A percentile compares a stretch with the other conserved stretches of the same genome.
phyloP scores from a whole-genome alignment of 1,139 yeast species.

The Hanseniaspora sp. region DNA sequence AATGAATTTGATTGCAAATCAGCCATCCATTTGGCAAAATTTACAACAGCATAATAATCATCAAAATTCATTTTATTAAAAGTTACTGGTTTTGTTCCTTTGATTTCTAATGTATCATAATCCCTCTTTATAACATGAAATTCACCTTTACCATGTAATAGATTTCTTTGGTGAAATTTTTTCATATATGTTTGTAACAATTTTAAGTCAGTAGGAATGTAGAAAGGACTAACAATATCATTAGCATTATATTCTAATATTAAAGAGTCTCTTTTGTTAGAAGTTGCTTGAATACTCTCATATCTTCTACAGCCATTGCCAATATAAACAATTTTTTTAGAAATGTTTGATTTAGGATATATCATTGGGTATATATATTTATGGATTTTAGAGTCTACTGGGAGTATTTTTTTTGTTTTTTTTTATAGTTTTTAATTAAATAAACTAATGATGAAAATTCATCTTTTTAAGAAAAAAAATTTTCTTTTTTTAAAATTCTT shows the following conservation, averaged over 20 bases:
- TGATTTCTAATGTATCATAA: neutral
- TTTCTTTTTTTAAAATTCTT: too few relatives aligned
- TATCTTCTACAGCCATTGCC: neutral
- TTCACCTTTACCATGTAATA: conserved; percentile 1
- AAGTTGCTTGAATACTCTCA: neutral
- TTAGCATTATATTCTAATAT: conserved; percentile 3
- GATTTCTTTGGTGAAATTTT: neutral
- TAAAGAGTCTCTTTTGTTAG: neutral
- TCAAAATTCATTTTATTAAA: neutral
- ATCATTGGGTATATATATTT: too few relatives aligned
- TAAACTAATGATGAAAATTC: too few relatives aligned
- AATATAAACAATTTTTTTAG: neutral
- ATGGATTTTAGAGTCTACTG: too few relatives aligned
- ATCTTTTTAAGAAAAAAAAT: too few relatives aligned
- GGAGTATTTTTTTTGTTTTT: too few relatives aligned
- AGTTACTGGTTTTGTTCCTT: neutral
- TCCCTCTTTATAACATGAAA: conserved; percentile 8
- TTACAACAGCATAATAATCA: neutral
- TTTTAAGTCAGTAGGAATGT: conserved; percentile 8
- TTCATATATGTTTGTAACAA: conserved; percentile 4
- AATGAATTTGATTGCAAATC: neutral
- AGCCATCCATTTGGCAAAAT: conserved; percentile 8
- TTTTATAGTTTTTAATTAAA: too few relatives aligned
- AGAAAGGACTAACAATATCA: conserved; percentile 14
- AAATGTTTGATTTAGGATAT: neutral